Conservation (phyloP, 768 basidiomycete genomes). For the Scleroderma bovista region DNA sequence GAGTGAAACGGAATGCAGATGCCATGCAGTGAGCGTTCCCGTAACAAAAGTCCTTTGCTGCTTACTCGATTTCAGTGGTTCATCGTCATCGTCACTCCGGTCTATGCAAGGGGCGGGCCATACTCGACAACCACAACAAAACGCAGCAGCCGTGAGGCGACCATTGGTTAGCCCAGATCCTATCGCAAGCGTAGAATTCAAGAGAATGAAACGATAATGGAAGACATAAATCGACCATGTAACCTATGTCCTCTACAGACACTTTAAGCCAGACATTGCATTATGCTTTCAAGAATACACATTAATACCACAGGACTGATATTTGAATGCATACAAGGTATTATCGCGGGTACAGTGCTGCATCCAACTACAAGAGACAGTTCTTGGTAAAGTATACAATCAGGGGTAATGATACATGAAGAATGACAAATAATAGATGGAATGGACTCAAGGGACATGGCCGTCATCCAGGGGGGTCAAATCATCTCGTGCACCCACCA, state of each 20-base stretch:
- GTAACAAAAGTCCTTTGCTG: not conserved
- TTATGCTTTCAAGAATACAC: too few species aligned
- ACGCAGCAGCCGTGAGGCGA: slow-evolving; percentile 12
- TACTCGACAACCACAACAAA: slow-evolving; percentile 26
- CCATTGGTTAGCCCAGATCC: slow-evolving; percentile 32
- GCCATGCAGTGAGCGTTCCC: slow-evolving; percentile 25
- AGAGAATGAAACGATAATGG: slow-evolving; percentile 38
- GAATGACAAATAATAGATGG: not conserved
- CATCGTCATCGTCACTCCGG: slow-evolving; percentile 15
- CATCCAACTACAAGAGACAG: not conserved
- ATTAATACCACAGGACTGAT: not conserved
- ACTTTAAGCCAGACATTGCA: too few species aligned
- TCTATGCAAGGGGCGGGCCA: slow-evolving; percentile 37
- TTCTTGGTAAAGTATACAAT: too few species aligned
- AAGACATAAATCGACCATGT: not conserved
- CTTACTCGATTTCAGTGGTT: slow-evolving; percentile 10
- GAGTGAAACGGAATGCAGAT: slow-evolving; percentile 32
- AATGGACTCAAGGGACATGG: slow-evolving; percentile 6
- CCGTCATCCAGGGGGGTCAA: slow-evolving; percentile 38
- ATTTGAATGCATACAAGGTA: not conserved
- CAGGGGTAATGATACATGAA: not conserved
- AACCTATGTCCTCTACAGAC: too few species aligned
- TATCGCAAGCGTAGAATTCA: slow-evolving; percentile 22
- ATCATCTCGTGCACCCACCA: slow-evolving; percentile 50
- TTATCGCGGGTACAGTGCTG: not conserved